Percentiles rank a stretch among this genome's conserved stretches.
Evolutionary conservation across 148 eudicot genomes (phyloP).

Genomic region (Fagopyrum esculentum): DNA sequence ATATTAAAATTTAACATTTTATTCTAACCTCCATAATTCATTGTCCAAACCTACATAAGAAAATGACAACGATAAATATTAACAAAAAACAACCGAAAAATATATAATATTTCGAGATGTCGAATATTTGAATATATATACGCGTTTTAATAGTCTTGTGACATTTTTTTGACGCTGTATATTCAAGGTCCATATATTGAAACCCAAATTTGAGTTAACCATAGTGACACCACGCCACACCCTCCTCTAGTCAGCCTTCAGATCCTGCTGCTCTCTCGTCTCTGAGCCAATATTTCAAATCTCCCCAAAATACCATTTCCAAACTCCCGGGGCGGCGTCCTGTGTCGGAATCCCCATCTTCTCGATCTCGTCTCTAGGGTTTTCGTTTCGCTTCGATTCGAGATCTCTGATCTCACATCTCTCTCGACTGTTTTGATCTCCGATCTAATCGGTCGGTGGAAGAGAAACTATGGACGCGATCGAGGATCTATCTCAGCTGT

Average conservation of each 20-base stretch:
- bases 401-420: neutral
- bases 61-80: no score
- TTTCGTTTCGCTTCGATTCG: slow-evolving; percentile 1
- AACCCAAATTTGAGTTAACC: neutral
- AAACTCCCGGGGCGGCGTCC: neutral
- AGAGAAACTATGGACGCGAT: slow-evolving; percentile 69
- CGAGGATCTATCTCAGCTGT: slow-evolving; percentile 78
- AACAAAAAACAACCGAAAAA: no score
- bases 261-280: neutral
- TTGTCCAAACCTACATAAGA: no score
- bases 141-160: no score
- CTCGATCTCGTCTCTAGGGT: slow-evolving; percentile 10
- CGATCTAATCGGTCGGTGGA: slow-evolving; percentile 5
- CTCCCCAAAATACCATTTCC: slow-evolving; percentile 1
- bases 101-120: no score
- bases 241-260: neutral
- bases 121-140: no score
- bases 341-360: neutral
- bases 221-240: neutral
- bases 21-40: no score
- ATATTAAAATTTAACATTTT: no score
- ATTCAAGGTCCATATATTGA: neutral
- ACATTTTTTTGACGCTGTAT: no score
- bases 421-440: slow-evolving; percentile 1
- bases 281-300: neutral